Percentiles rank a stretch among this genome's conserved stretches.
Evolutionary conservation across 129 eudicot genomes (phyloP).

Genomic region (Daucus carota): DH1_v3.0 NC_030382.2:51247001-51247500

Average conservation of each 20-base stretch:
- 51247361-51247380: too few relatives aligned
- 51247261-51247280: too few relatives aligned
- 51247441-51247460: neutral
- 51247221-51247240: neutral
- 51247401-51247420: neutral
- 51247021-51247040: neutral
- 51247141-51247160: too few relatives aligned
- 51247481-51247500: neutral
- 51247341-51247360: too few relatives aligned
- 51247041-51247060: neutral
- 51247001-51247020: neutral
- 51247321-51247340: neutral
- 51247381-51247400: neutral
- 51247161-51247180: too few relatives aligned
- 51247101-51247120: too few relatives aligned
- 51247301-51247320: neutral
- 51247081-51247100: too few relatives aligned
- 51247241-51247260: too few relatives aligned
- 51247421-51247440: neutral
- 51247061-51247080: neutral
- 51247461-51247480: neutral
- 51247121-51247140: too few relatives aligned
- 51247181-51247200: neutral
- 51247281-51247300: too few relatives aligned
- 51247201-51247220: neutral